A percentile compares a stretch with the other conserved stretches of the same genome.
Evolutionary conservation across 2,329 filamentous ascomycete genomes (phyloP).

Genomic region (Apiospora saccharicola): DNA sequence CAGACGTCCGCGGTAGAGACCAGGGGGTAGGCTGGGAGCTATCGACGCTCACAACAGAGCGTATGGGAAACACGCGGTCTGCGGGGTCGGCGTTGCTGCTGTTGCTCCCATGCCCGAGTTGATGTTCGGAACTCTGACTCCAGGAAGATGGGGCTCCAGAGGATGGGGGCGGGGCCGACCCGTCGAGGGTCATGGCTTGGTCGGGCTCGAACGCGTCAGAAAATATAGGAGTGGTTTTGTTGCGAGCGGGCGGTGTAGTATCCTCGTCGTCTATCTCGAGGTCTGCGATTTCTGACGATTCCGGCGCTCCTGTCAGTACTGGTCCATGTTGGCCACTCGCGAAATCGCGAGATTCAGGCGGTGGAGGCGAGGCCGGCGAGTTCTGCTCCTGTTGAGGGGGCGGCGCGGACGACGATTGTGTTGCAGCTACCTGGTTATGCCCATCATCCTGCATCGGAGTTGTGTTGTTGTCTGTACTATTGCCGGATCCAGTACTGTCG

Average conservation of each 20-base stretch:
- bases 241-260: conserved; percentile 21
- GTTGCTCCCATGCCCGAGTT: conserved; percentile 43
- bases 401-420: background rate
- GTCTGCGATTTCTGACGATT: background rate
- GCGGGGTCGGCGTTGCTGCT: conserved; percentile 44
- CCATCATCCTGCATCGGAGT: conserved; percentile 9
- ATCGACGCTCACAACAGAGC: conserved; percentile 79
- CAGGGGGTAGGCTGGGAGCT: conserved; percentile 47
- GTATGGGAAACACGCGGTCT: conserved; percentile 81
- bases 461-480: background rate
- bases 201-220: background rate
- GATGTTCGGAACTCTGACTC: conserved; percentile 52
- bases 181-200: conserved; percentile 21
- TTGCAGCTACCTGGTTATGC: background rate
- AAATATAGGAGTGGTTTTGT: background rate
- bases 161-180: conserved; percentile 30
- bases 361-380: background rate
- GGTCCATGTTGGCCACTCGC: conserved; percentile 16
- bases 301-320: background rate
- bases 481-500: background rate
- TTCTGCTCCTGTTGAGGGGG: background rate
- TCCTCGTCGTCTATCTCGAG: conserved; percentile 21
- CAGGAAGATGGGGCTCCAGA: conserved; percentile 52
- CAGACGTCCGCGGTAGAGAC: conserved; percentile 43
- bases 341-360: conserved; percentile 4